A percentile compares a stretch with the other conserved stretches of the same genome.
phyloP scores from a whole-genome alignment of 768 basidiomycete species.

The Boletus subparvulus region DNA sequence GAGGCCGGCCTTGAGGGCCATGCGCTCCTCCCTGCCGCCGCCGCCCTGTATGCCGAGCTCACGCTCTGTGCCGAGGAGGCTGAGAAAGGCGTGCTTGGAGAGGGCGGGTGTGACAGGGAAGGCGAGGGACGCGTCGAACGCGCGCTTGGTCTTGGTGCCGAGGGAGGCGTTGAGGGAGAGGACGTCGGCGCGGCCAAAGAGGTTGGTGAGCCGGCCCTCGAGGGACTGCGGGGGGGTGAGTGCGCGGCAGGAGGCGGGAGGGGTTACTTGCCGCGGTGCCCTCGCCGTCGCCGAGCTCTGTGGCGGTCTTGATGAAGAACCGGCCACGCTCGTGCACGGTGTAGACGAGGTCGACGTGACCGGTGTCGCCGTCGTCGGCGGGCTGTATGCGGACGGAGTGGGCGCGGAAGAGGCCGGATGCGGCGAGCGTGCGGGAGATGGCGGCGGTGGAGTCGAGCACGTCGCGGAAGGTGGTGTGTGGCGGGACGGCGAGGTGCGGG shows the following conservation, averaged over 20 bases:
- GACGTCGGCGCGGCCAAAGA: conserved; percentile 88
- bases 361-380: conserved; percentile 49
- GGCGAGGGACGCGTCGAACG: conserved; percentile 70
- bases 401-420: conserved; percentile 74
- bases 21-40: conserved; percentile 34
- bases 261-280: conserved; percentile 76
- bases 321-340: conserved; percentile 73
- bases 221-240: conserved; percentile 51
- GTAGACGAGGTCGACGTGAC: conserved; percentile 81
- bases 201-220: conserved; percentile 79
- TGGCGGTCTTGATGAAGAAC: conserved; percentile 76
- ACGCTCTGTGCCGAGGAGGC: conserved; percentile 69
- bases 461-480: conserved; percentile 49
- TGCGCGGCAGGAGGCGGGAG: not conserved
- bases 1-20: conserved; percentile 70
- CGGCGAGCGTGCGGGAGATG: conserved; percentile 62
- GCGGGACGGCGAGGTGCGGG: conserved; percentile 48
- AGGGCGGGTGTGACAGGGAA: conserved; percentile 64
- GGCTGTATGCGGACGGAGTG: conserved; percentile 65
- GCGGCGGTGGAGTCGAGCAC: conserved; percentile 69
- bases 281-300: conserved; percentile 92
- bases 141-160: conserved; percentile 84
- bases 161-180: conserved; percentile 79
- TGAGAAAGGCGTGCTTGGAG: conserved; percentile 66
- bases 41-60: conserved; percentile 52